Conservation (phyloP, 169 alveolate genomes). For the Eimeria falciformis region DNA sequence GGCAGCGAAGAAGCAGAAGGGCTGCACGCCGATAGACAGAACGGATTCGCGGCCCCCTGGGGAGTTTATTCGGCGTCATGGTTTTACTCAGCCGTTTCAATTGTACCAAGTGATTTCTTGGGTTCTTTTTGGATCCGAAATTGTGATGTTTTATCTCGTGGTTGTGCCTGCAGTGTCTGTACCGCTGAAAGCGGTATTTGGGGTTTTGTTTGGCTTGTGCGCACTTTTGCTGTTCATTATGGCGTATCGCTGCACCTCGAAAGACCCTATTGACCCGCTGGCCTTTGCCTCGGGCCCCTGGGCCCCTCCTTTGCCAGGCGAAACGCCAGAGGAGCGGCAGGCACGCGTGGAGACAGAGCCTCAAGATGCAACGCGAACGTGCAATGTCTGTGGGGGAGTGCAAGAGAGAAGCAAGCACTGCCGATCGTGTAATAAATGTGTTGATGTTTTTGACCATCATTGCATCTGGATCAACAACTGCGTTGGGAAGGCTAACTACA, state of each 20-base stretch:
- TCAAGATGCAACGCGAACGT: not conserved
- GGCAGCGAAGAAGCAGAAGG: not conserved
- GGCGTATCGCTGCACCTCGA: conserved; percentile 33
- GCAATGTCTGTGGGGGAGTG: conserved; percentile 70
- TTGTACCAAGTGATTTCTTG: conserved; percentile 64
- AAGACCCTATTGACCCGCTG: conserved; percentile 74
- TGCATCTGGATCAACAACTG: conserved; percentile 93
- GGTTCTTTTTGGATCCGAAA: conserved; percentile 20
- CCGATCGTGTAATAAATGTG: conserved; percentile 88
- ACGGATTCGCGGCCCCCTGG: conserved; percentile 71
- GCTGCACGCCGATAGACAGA: conserved; percentile 34
- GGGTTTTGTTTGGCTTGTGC: conserved; percentile 21
- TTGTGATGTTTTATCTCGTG: conserved; percentile 36
- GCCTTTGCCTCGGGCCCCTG: conserved; percentile 64
- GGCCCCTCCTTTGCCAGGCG: not conserved
- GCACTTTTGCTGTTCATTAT: not conserved
- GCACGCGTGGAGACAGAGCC: not conserved
- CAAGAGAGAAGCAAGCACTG: conserved; percentile 83
- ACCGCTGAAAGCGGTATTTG: not conserved
- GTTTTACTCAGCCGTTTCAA: conserved; percentile 64
- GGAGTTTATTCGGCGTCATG: conserved; percentile 59
- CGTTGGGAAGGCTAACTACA: conserved; percentile 88
- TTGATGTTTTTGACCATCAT: conserved; percentile 91
- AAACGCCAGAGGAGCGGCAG: not conserved
- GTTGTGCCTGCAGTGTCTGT: conserved; percentile 53